Evolutionary conservation across 177 flowering plant species (phyloP).

Genomic region (Vitis hybrid): DNA sequence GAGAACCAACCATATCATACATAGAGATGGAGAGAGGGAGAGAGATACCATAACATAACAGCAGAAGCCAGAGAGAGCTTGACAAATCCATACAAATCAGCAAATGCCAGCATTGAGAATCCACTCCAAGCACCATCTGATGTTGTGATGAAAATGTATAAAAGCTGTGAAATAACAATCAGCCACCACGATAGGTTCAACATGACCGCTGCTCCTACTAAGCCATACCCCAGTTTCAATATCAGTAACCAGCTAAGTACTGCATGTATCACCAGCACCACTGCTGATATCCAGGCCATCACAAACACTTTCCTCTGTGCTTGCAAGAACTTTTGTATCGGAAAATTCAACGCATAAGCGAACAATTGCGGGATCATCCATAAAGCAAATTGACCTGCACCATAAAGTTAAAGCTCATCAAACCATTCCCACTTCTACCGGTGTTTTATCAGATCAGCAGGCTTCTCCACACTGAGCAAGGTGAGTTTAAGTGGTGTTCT

Average conservation of each 20-base stretch:
- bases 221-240: slow-evolving; percentile 44
- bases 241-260: slow-evolving; percentile 59
- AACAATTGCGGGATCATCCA: slow-evolving; percentile 62
- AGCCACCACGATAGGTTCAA: slow-evolving; percentile 61
- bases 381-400: slow-evolving; percentile 45
- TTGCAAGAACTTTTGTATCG: slow-evolving; percentile 59
- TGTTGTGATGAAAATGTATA: slow-evolving; percentile 53
- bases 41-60: slow-evolving; percentile 60
- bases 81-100: slow-evolving; percentile 54
- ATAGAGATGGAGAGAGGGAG: not conserved
- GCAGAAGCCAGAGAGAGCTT: slow-evolving; percentile 73
- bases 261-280: slow-evolving; percentile 45
- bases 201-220: slow-evolving; percentile 51
- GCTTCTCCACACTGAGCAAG: not conserved
- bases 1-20: not conserved
- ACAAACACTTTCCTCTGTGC: slow-evolving; percentile 54
- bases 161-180: slow-evolving; percentile 35
- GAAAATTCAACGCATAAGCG: slow-evolving; percentile 57
- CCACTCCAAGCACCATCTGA: slow-evolving; percentile 78
- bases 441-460: no score
- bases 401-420: not conserved
- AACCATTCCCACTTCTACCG: not conserved
- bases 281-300: slow-evolving; percentile 40
- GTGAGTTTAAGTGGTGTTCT: no score
- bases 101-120: slow-evolving; percentile 59